Evolutionary conservation across 2,329 filamentous ascomycete genomes (phyloP).

Genomic region (Colletotrichum euphorbiae): DNA sequence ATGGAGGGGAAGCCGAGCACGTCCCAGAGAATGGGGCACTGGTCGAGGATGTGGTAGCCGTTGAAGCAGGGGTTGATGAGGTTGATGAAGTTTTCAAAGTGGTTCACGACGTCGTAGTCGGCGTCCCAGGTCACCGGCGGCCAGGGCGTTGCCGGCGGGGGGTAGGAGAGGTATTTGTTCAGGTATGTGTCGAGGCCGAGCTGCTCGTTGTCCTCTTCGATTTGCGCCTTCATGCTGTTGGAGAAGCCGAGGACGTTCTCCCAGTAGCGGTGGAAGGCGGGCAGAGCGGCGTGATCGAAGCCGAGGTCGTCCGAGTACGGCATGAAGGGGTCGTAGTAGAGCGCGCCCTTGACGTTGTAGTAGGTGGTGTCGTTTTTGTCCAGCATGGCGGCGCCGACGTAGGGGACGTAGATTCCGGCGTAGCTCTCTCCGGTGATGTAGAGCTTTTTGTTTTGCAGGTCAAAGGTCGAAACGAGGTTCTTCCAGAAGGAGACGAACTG

Average conservation of each 20-base stretch:
- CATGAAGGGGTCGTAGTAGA: conserved; percentile 63
- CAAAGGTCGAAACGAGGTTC: conserved; percentile 90
- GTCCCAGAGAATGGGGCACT: conserved; percentile 78
- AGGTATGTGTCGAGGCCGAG: conserved; percentile 74
- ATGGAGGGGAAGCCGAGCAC: conserved; percentile 74
- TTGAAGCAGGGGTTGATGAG: conserved; percentile 82
- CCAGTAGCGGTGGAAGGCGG: conserved; percentile 72
- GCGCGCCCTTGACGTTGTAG: conserved; percentile 73
- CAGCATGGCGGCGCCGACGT: conserved; percentile 89
- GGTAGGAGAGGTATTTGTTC: conserved; percentile 73
- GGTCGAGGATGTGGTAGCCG: conserved; percentile 77
- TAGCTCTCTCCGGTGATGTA: conserved; percentile 97
- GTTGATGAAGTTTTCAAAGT: conserved; percentile 65
- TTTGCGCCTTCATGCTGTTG: conserved; percentile 62
- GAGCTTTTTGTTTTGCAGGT: conserved; percentile 84
- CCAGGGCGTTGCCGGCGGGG: conserved; percentile 65
- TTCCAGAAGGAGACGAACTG: conserved; percentile 92
- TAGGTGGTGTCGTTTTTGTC: conserved; percentile 82
- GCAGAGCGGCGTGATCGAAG: conserved; percentile 56
- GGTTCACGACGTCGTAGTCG: conserved; percentile 66
- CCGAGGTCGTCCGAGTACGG: conserved; percentile 38
- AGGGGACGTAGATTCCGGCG: conserved; percentile 95
- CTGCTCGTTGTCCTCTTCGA: conserved; percentile 63
- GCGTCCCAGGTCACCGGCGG: conserved; percentile 57
- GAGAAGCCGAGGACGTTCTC: conserved; percentile 72